These are phyloP conservation scores for Tuber microsphaerosporum DNA, from an alignment of 495 filamentous ascomycete species.

Conservation along the genomic window DNA sequence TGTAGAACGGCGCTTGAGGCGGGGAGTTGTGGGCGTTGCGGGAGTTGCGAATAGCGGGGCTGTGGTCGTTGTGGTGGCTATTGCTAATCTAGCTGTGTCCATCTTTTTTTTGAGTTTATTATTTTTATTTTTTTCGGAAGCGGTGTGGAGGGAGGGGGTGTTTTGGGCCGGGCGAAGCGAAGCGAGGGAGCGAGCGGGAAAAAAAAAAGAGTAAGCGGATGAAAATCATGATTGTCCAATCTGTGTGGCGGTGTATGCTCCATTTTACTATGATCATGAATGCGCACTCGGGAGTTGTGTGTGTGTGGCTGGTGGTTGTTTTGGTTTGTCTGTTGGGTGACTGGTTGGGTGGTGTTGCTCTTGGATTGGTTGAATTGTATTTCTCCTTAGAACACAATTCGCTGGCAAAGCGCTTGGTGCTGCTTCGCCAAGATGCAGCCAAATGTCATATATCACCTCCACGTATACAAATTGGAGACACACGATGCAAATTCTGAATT, in stretches of 20 bases:
- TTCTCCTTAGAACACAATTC: background rate
- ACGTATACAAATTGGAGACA: background rate
- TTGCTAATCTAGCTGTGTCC: background rate
- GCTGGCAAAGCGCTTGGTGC: background rate
- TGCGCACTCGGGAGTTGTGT: background rate
- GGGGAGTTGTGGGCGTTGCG: background rate
- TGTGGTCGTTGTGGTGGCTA: background rate
- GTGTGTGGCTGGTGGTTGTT: background rate
- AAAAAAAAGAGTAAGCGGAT: background rate
- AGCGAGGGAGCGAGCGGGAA: background rate
- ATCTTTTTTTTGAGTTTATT: background rate
- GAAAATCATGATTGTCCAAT: background rate
- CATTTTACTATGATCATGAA: background rate
- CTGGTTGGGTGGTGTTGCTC: background rate
- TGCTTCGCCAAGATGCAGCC: background rate
- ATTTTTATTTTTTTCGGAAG: background rate
- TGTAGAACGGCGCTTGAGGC: background rate
- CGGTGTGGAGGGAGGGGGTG: background rate
- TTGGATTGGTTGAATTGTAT: background rate
- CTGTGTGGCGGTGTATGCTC: background rate
- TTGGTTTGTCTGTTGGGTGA: background rate
- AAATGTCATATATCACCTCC: conserved; percentile 1
- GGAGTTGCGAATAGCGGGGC: background rate
- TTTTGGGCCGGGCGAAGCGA: background rate
- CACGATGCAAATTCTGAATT: background rate